Base-by-base conservation (phyloP, 2,329 filamentous ascomycete genomes). In the Pseudocercospora cruenta region DNA sequence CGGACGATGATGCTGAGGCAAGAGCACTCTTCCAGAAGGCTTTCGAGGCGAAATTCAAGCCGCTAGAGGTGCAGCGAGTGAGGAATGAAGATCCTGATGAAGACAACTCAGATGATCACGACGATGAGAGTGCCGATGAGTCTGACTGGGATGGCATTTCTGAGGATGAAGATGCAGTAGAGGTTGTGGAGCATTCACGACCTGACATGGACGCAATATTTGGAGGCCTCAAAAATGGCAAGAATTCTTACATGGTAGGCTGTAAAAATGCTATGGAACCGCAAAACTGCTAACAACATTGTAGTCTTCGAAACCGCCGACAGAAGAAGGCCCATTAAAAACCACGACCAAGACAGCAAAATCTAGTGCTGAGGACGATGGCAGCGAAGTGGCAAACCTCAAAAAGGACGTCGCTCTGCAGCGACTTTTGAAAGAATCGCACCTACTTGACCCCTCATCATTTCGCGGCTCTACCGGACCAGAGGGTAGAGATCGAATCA, bases 321-420 rank as follows among this genome's bases (percentile, higher is more conserved):
- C 80, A 1, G 66, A 66, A 16, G 66, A 69, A 19, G 57, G 57
- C 14, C 16, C 39, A 14, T 49, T 9, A 22, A 75, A 66, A 57
- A 76, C 49, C 63, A 73, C 26, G 70, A 75, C 16, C 70, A 76
- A 64, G 64, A 63, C 60, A 31, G 69, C 53, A 36, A 70, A 60
- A 28, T 53, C 69, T 2, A 62, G 64, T 73, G 70, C 65, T 77
- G 69, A 77, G 83, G 80, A 78, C 28, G 87, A 88, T 24, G 82
- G 86, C 66, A 79, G 86, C 19, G 88, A 90, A 76, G 78, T 83
- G 24, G 78, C 82, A 10, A 91, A 96, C 68, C 85, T 98, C 19
- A 93, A 94, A 77, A 94, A 97, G 78, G 95, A 98, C 78, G 88
- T 97, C 62, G 94, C 92, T 45, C 88, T 99, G 14, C 94, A 97